Evolutionary conservation across 2,329 filamentous ascomycete genomes (phyloP), one percentile per base, ranked within the genome.

Genomic region (Trichoderma endophyticum): DNA sequence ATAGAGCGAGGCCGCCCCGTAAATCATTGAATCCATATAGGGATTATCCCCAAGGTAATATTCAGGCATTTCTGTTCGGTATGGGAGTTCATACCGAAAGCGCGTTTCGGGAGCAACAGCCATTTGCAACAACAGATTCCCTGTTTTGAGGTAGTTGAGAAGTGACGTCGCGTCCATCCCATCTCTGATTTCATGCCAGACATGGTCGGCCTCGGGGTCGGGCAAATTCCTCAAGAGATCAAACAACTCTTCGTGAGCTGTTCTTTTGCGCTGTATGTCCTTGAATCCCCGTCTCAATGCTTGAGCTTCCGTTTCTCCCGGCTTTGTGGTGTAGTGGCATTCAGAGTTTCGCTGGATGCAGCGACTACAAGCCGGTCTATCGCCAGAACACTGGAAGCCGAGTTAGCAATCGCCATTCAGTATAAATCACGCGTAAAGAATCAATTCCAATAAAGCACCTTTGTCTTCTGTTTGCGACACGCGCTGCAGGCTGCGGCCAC

Each of bases 31-130:
- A 1, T 66, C 11, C 8, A 78, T 62, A 30, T 79, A 78, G 3
- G 75, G 73, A 39, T 76, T 77, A 43, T 75, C 48, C 12, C 21
- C 70, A 24, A 73, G 39, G 14, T 80, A 72, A 21, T 73, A 77
- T 4, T 73, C 64, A 1, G 80, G 81, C 70, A 73, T 72, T 39
- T 66, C 26, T 18, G 64, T 30, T 14, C 28, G 34, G 57, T 80
- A 81, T 1, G 80, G 81, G 51, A 82, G 81, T 57, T 80, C 78
- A 67, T 79, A 82, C 30, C 80, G 79, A 43, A 75, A 78, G 5
- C 79, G 75, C 8, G 79, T 75, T 69, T 82, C 80, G 15, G 81
- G 79, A 0, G 73, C 68, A 11, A 81, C 70, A 3, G 78, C 76
- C 21, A 81, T 74, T 73, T 82, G 79, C 5, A 82, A 72, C 6